Evolutionary conservation across 2,329 filamentous ascomycete genomes (phyloP).

Genomic region (Clonostachys rosea): DNA sequence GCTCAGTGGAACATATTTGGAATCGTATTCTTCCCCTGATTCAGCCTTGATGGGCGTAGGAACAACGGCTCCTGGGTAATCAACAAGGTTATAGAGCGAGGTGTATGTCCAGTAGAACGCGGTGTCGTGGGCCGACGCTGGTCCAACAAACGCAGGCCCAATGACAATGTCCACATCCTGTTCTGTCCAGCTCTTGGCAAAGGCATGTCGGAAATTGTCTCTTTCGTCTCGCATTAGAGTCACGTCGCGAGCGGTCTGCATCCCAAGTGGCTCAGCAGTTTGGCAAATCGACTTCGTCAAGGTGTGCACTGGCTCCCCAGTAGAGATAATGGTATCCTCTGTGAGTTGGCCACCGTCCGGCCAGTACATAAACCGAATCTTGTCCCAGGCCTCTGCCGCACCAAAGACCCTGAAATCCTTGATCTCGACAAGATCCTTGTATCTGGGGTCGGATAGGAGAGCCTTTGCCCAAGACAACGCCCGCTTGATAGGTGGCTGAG

Average conservation of each 20-base stretch:
- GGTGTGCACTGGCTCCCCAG: constrained; percentile 17
- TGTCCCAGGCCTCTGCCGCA: constrained; percentile 10
- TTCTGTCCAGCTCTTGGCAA: constrained; percentile 23
- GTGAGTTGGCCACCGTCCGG: constrained; percentile 13
- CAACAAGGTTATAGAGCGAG: constrained; percentile 27
- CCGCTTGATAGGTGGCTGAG: constrained; percentile 14
- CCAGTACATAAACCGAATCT: constrained; percentile 13
- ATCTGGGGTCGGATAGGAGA: constrained; percentile 4
- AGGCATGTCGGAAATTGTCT: constrained; percentile 22
- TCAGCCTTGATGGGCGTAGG: constrained; percentile 24
- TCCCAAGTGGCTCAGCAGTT: too few relatives aligned
- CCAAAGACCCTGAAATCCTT: constrained; percentile 13
- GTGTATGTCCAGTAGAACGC: constrained; percentile 29
- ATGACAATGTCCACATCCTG: constrained; percentile 30
- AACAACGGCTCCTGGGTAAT: constrained; percentile 26
- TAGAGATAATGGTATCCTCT: constrained; percentile 6
- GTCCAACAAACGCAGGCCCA: constrained; percentile 26
- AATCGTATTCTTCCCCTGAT: constrained; percentile 15
- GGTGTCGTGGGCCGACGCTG: constrained; percentile 27
- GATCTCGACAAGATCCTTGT: constrained; percentile 9
- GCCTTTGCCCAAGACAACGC: constrained; percentile 8
- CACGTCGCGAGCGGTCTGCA: constrained; percentile 6
- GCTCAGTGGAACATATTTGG: constrained; percentile 14
- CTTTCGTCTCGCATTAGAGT: constrained; percentile 15
- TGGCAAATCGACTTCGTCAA: constrained; percentile 15